These are phyloP conservation scores for Pythium insidiosum DNA, from an alignment of 352 stramenopile genomes.

Conservation along the genomic window DNA sequence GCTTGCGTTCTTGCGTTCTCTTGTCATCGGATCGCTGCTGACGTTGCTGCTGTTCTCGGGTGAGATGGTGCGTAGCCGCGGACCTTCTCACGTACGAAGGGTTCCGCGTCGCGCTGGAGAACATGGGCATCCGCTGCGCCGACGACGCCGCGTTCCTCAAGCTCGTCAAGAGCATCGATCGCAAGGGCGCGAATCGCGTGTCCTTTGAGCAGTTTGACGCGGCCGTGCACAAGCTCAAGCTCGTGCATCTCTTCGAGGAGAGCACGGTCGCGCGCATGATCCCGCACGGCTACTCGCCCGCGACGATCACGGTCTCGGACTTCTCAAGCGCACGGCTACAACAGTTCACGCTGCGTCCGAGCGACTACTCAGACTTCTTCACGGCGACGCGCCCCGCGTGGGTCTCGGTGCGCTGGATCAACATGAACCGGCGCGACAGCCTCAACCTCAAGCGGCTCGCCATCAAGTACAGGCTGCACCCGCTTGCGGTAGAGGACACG, in stretches of 20 bases:
- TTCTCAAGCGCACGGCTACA: slow-evolving; percentile 69
- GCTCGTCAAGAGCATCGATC: slow-evolving; percentile 62
- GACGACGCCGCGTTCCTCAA: slow-evolving; percentile 66
- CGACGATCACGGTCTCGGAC: slow-evolving; percentile 63
- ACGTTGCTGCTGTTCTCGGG: no score
- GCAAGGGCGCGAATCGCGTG: slow-evolving; percentile 28
- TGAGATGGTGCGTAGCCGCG: no score
- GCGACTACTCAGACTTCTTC: slow-evolving; percentile 62
- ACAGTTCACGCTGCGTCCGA: slow-evolving; percentile 46
- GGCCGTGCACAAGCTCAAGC: slow-evolving; percentile 79
- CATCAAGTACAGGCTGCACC: slow-evolving; percentile 85
- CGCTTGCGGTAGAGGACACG: slow-evolving; percentile 79
- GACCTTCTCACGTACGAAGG: slow-evolving; percentile 45
- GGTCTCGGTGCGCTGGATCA: slow-evolving; percentile 86
- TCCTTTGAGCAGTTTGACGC: slow-evolving; percentile 72
- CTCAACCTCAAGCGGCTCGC: slow-evolving; percentile 79
- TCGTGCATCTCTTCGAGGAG: slow-evolving; percentile 84
- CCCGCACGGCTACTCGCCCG: slow-evolving; percentile 35
- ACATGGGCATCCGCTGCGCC: slow-evolving; percentile 61
- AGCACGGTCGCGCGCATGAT: slow-evolving; percentile 48
- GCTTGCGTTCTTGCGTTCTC: background rate
- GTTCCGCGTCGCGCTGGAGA: slow-evolving; percentile 50
- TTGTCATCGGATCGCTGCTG: background rate
- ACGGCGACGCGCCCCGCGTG: slow-evolving; percentile 60
- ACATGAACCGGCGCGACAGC: slow-evolving; percentile 71